These are phyloP conservation scores for Cucumis melo DNA, from an alignment of 306 rosid genomes.

Conservation along the genomic window DNA sequence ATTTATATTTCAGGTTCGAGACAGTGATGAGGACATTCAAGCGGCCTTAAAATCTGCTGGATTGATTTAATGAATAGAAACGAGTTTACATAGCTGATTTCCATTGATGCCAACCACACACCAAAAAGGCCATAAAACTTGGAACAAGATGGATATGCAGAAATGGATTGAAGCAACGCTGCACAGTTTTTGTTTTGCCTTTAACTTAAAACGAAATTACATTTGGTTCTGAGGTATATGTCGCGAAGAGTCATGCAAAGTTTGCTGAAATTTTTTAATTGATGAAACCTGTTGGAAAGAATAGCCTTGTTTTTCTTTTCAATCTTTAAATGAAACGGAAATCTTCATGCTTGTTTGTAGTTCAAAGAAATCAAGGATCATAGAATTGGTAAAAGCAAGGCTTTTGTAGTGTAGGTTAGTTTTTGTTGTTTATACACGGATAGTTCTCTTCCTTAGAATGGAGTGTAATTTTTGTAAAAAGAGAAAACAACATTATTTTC, in stretches of 20 bases:
- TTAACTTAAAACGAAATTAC: background rate
- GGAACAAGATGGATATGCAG: background rate
- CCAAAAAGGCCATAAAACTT: background rate
- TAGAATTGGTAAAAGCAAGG: too few relatives aligned
- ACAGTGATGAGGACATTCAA: constrained; percentile 33
- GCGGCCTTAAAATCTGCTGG: constrained; percentile 54
- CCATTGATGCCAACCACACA: background rate
- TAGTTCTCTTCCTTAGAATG: too few relatives aligned
- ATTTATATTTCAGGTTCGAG: constrained; percentile 12
- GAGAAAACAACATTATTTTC: too few relatives aligned
- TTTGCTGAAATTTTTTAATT: background rate
- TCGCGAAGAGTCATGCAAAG: background rate
- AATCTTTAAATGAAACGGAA: background rate
- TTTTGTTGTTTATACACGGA: too few relatives aligned
- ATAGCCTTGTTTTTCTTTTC: background rate
- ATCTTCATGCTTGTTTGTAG: too few relatives aligned
- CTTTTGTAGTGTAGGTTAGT: too few relatives aligned
- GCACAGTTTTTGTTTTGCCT: background rate
- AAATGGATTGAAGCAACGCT: background rate
- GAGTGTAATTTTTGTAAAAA: too few relatives aligned
- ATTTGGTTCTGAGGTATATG: background rate
- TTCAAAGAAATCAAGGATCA: too few relatives aligned
- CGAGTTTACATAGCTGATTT: background rate
- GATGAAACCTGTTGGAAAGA: background rate
- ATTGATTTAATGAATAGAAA: constrained; percentile 15